phyloP scores from a whole-genome alignment of 2,329 filamentous ascomycete genomes.

The Cryphonectria japonica region DNA sequence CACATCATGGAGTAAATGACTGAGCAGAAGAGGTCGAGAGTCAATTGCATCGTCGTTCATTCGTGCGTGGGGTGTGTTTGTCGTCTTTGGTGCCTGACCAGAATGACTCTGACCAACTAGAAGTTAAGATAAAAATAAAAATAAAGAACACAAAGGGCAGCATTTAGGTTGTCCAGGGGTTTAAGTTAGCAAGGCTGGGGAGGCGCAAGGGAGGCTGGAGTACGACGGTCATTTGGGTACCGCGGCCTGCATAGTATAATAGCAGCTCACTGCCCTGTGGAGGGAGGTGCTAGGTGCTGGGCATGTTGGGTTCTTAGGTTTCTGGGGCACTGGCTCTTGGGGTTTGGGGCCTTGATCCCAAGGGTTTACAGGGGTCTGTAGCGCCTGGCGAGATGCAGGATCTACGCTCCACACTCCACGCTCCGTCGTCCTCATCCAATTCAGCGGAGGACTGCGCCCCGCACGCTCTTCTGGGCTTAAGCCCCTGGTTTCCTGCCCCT shows the following conservation, averaged over 20 bases:
- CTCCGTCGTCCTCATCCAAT: background rate
- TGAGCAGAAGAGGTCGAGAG: background rate
- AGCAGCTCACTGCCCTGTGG: background rate
- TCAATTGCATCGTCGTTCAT: background rate
- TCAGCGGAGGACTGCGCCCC: conserved; percentile 16
- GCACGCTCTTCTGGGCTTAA: conserved; percentile 16
- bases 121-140: conserved; percentile 1
- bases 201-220: conserved; percentile 7
- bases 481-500: conserved; percentile 15
- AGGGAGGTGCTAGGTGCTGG: background rate
- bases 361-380: background rate
- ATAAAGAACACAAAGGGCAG: background rate
- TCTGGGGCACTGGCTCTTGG: background rate
- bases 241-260: no score
- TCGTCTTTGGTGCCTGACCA: conserved; percentile 5
- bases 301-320: no score
- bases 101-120: background rate
- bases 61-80: background rate
- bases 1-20: background rate
- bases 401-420: background rate
- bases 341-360: background rate
- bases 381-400: conserved; percentile 2
- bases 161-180: conserved; percentile 6
- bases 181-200: background rate
- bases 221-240: no score